Base-by-base conservation (phyloP, 1,284 basidiomycete species). In the Blastosporella zonata region DNA sequence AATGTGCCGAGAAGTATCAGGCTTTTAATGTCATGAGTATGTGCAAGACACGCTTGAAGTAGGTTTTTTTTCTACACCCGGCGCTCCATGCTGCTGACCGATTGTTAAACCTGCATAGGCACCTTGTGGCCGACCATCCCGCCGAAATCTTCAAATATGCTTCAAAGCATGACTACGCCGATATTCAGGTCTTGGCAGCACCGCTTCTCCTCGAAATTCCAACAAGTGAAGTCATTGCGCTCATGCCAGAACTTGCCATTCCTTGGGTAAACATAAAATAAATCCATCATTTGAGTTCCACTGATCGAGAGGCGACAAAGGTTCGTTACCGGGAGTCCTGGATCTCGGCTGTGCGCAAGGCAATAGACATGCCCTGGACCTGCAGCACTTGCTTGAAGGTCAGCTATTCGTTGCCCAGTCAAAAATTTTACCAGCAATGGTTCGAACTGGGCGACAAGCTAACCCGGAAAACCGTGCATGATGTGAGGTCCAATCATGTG, bases 361-460 rank as follows among this genome's bases (percentile, higher is more conserved):
- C 23, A 12, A 9, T 42, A 12, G 13, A 3, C 3, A 31, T 12
- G 13, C 8, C 13, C 8, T 7, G 25, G 6, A n/a, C 7, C 6
- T 13, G 23, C 31, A 6, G 13, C 31, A 15, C 6, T 33, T 15
- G 12, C 31, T 8, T 3, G 13, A 3, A 13, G 6, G 6, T 5
- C 12, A 12, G 12, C n/a, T 15, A 4, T 12, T 33, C n/a, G 27
- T 28, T 33, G 57, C 60, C 23, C 42, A 42, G 6, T 56, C 50
- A 42, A 54, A n/a, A n/a, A n/a, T n/a, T n/a, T n/a, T 27, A 27
- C 25, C 25, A 27, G 25, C 25, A 6, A 6, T 58, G 33, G 50
- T 62, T 8, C 52, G 56, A 38, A 50, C 52, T 6, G 46, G 52
- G 41, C 45, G 53, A 3, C 53, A 51, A 13, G 53, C 48, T 9